Evolutionary conservation across 2,329 filamentous ascomycete species (phyloP), one percentile per base, ranked within the genome.

Genomic region (Pseudogymnoascus sp.): DNA sequence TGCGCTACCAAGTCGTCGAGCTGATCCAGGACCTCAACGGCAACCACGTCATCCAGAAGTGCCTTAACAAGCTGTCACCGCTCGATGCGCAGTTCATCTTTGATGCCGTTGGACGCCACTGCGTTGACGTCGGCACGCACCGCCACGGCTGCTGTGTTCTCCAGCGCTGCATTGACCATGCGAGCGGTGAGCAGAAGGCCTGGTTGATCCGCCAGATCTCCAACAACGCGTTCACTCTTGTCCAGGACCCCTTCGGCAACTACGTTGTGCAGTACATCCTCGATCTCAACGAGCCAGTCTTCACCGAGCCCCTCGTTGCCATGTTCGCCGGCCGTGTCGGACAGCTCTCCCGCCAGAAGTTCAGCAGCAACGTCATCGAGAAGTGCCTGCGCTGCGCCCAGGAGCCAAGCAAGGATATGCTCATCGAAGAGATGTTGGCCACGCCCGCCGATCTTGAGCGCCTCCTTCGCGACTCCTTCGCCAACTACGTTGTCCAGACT

Each of bases 261-360:
- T 99, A 99, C 68, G 95, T 99, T 60, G 90, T 99, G 60, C 95
- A 99, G 78, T 99, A 99, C 78, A 97, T 99, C 73, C 86, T 99
- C 69, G 95, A 97, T 73, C 83, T 97, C 62, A 92, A 92, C 68
- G 92, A 99, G 73, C 82, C 88, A 11, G 81, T 81, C 69, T 97
- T 96, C 77, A 97, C 93, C 1, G 89, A 95, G 71, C 93, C 93
- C 3, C 82, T 99, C 42, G 95, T 96, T 65, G 80, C 83, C 62
- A 88, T 87, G 72, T 97, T 99, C 79, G 79, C 83, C 63, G 88
- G 88, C 70, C 82, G 82, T 80, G 90, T 85, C 79, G 89, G 74
- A 72, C 83, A 76, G 76, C 83, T 83, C 15, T 97, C 95, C 5
- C 93, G 92, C 74, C 95, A 99, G 80, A 99, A 99, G 78, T 99